Percentiles rank a stretch among this genome's conserved stretches.
Evolutionary conservation across 441 rosid species (phyloP).

Genomic region (Brassica hybrid): DNA sequence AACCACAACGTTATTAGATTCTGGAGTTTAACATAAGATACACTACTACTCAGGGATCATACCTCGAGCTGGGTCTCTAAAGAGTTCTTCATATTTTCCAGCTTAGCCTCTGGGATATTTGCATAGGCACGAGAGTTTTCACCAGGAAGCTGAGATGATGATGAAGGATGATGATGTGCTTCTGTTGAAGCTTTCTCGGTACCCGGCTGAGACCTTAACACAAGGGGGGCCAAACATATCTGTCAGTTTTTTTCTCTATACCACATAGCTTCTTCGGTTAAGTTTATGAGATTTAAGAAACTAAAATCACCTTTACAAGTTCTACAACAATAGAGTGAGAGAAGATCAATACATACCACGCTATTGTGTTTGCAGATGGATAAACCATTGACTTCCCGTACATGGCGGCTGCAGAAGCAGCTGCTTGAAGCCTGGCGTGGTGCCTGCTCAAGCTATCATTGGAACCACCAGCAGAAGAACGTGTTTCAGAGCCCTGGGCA

Average conservation of each 20-base stretch:
- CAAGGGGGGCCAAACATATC: neutral
- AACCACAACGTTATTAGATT: neutral
- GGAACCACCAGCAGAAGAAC: constrained; percentile 1
- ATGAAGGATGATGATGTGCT: neutral
- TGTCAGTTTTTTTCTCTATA: constrained; percentile 2
- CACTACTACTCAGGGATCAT: neutral
- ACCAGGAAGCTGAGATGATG: neutral
- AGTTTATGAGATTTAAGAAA: constrained; percentile 14
- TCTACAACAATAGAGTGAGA: constrained; percentile 9
- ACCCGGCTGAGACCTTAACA: constrained; percentile 31
- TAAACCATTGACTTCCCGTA: constrained; percentile 86
- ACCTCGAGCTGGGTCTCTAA: neutral
- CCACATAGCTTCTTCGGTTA: constrained; percentile 2
- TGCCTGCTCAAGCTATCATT: constrained; percentile 59
- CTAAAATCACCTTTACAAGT: neutral
- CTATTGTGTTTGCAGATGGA: constrained; percentile 74
- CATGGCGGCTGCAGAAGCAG: constrained; percentile 83
- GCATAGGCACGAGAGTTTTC: constrained; percentile 1
- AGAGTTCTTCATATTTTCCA: neutral
- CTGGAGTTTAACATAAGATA: neutral
- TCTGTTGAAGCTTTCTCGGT: constrained; percentile 23
- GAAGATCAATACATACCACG: constrained; percentile 60
- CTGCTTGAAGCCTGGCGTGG: constrained; percentile 89
- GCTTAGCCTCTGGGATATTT: neutral
- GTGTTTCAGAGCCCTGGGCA: constrained; percentile 40